Evolutionary conservation across 1,139 yeast species (phyloP), one percentile per base, ranked within the genome.

Genomic region (Saccharomyces hybrid): DNA sequence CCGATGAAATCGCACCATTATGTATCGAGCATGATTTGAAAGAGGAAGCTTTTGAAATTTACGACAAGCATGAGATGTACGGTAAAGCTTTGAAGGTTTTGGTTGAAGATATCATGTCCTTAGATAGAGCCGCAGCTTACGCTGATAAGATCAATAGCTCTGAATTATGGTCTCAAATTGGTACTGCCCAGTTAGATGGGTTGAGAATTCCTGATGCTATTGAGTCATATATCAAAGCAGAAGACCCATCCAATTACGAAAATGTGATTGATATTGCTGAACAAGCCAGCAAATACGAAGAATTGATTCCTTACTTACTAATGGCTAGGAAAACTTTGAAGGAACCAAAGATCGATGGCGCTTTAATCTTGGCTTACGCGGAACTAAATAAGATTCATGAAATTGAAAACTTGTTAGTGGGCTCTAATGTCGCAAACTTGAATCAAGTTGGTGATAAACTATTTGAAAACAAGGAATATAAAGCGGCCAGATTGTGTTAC

Each of bases 241-340:
- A 86, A 67, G 96, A 93, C 70, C 96, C 98, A 54, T 82, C 87
- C 58, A 90, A 93, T 76, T 93, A 79, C 68, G 90, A 84, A 57
- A 91, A 88, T 67, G 97, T 93, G 52, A 91, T 95, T 74, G 98
- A 93, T 66, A 87, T 91, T 69, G 85, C 99, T 54, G 95, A 90
- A 68, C 95, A 88, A 68, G 96, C 97, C 47, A 98, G 97, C 60
- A 93, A 91, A 71, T 96, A 85, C 70, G 97, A 91, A 67, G 99
- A 93, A 71, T 83, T 95, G 64, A 78, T 93, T 64, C 83, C 88
- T 61, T 93, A 82, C 75, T 80, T 93, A 74, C 80, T 82, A 61
- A 89, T 91, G 96, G 97, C 99, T n/a, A 86, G 99, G 75, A 83
- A 86, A 70, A 79, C 90, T 25, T 78, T 90, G 68, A 87, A 97